Percentiles rank a stretch among this genome's conserved stretches.
Evolutionary conservation across 768 basidiomycete genomes (phyloP).

Genomic region (Mycena amicta): DNA sequence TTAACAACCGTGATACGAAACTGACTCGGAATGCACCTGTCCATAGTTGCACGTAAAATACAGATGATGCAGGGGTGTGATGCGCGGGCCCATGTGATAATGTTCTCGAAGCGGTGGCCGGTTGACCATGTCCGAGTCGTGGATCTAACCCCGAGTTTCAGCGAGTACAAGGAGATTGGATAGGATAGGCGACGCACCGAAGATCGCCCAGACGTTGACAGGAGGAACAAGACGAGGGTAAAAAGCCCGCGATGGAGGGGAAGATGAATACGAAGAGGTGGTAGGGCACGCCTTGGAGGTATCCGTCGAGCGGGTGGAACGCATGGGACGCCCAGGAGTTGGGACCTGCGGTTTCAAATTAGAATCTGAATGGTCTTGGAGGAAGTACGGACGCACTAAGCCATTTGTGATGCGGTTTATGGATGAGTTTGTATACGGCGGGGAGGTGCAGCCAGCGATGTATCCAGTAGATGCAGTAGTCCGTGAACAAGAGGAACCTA

Average conservation of each 20-base stretch:
- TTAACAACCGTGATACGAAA: background rate
- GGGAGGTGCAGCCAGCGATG: slow-evolving; percentile 89
- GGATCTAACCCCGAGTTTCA: slow-evolving; percentile 65
- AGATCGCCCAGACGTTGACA: slow-evolving; percentile 94
- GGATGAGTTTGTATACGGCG: slow-evolving; percentile 80
- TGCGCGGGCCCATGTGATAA: slow-evolving; percentile 98
- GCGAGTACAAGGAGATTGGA: background rate
- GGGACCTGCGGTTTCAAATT: slow-evolving; percentile 69
- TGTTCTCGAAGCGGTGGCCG: slow-evolving; percentile 78
- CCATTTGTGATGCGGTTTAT: slow-evolving; percentile 99
- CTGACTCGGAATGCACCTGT: slow-evolving; percentile 60
- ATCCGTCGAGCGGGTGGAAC: slow-evolving; percentile 95
- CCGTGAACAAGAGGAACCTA: slow-evolving; percentile 73
- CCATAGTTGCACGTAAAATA: slow-evolving; percentile 97
- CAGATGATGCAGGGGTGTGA: slow-evolving; percentile 92
- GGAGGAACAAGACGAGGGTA: slow-evolving; percentile 81
- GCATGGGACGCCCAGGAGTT: slow-evolving; percentile 97
- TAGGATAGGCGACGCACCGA: slow-evolving; percentile 54
- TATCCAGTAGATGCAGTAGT: no score
- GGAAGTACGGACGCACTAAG: slow-evolving; percentile 73
- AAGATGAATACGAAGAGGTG: slow-evolving; percentile 88
- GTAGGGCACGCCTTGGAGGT: slow-evolving; percentile 89
- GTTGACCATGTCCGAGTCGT: slow-evolving; percentile 99
- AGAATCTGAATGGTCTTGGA: no score
- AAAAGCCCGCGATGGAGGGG: slow-evolving; percentile 86